phyloP scores from a whole-genome alignment of 2,329 filamentous ascomycete species.

The Pseudocercospora pini-densiflorae region DNA sequence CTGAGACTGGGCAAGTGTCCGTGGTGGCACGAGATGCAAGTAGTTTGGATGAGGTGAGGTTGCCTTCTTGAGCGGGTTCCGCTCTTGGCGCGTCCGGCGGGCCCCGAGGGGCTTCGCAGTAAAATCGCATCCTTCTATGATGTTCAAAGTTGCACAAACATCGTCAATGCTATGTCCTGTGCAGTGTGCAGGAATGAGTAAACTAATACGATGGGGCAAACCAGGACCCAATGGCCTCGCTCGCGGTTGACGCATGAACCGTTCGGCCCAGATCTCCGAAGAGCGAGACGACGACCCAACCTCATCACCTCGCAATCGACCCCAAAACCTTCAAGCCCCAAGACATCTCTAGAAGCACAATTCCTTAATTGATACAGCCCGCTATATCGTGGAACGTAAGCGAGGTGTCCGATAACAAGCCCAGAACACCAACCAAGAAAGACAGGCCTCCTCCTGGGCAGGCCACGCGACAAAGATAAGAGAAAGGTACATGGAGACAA shows the following conservation, averaged over 20 bases:
- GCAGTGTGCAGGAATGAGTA: neutral
- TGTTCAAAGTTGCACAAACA: neutral
- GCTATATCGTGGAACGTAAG: neutral
- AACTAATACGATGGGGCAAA: neutral
- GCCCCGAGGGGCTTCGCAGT: no score
- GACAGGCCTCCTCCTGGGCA: constrained; percentile 5
- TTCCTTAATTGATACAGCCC: no score
- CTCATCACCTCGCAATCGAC: neutral
- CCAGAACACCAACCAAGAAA: constrained; percentile 7
- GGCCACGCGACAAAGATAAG: constrained; percentile 21
- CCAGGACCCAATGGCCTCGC: neutral
- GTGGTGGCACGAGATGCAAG: no score
- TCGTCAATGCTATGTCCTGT: neutral
- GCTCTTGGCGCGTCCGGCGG: no score
- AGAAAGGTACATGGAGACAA: neutral
- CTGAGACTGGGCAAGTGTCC: no score
- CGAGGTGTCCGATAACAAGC: neutral
- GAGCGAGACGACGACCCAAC: neutral
- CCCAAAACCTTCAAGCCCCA: neutral
- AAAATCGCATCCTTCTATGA: no score
- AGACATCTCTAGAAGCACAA: no score
- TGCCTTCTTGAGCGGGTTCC: neutral
- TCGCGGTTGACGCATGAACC: neutral
- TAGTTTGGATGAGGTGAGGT: neutral
- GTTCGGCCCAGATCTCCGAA: neutral